These are phyloP conservation scores for Rhizopus delemar DNA, from an alignment of 371 early-diverging fungal species.

Conservation along the genomic window DNA sequence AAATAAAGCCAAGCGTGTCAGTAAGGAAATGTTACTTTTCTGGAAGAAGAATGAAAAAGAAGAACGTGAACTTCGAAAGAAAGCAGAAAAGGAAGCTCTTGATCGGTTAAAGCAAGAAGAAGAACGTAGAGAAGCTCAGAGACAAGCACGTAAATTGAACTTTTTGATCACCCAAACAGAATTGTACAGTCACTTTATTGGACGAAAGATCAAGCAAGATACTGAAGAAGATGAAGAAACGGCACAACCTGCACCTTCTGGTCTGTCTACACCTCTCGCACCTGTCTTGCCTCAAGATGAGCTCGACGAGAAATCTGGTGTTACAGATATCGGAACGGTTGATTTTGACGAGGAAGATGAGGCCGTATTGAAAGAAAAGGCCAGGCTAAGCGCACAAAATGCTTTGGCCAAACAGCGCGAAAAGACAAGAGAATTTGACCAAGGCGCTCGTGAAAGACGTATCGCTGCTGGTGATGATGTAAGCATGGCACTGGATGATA, in stretches of 20 bases:
- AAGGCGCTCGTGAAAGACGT: conserved; percentile 53
- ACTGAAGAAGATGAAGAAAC: conserved; percentile 51
- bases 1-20: conserved; percentile 46
- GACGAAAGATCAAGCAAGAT: conserved; percentile 69
- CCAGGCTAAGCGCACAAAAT: conserved; percentile 74
- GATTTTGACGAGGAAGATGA: conserved; percentile 85
- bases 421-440: conserved; percentile 74
- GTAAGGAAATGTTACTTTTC: conserved; percentile 71
- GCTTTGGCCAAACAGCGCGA: conserved; percentile 78
- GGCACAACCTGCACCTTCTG: conserved; percentile 33
- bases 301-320: conserved; percentile 19
- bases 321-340: conserved; percentile 56
- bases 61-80: conserved; percentile 87
- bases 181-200: conserved; percentile 95
- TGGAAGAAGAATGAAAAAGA: conserved; percentile 92
- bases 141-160: conserved; percentile 94
- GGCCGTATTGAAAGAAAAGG: conserved; percentile 67
- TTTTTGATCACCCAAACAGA: conserved; percentile 97
- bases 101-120: conserved; percentile 84
- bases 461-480: conserved; percentile 46
- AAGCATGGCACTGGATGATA: conserved; percentile 68
- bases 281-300: conserved; percentile 17
- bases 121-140: conserved; percentile 84
- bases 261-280: conserved; percentile 21
- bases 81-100: conserved; percentile 88